A percentile compares a stretch with the other conserved stretches of the same genome.
These are phyloP conservation scores for Penicillium riverlandense DNA, from an alignment of 495 filamentous ascomycete species.

Conservation along the genomic window DNA sequence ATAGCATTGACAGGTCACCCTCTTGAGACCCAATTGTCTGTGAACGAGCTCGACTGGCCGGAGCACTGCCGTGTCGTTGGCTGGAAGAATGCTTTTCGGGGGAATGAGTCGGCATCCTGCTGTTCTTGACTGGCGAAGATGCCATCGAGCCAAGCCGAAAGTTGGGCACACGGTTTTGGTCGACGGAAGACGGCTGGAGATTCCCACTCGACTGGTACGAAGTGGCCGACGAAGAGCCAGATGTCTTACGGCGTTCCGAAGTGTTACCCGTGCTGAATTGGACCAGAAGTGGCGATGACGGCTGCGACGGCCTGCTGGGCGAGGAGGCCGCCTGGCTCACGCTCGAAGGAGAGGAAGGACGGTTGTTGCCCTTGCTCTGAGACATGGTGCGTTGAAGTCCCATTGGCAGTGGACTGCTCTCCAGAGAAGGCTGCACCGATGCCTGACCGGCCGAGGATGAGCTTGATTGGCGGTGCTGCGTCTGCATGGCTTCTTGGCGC, in stretches of 20 bases:
- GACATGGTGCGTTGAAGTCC: slow-evolving; percentile 81
- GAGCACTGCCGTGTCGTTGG: slow-evolving; percentile 37
- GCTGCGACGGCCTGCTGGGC: slow-evolving; percentile 80
- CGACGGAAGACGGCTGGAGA: slow-evolving; percentile 68
- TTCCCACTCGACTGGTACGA: slow-evolving; percentile 71
- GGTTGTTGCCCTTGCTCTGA: slow-evolving; percentile 62
- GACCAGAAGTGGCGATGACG: slow-evolving; percentile 87
- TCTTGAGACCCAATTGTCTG: slow-evolving; percentile 94
- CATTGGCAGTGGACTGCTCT: slow-evolving; percentile 78
- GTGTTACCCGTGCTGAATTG: slow-evolving; percentile 80
- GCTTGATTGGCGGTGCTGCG: slow-evolving; percentile 40
- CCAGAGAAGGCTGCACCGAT: slow-evolving; percentile 55
- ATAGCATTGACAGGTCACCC: slow-evolving; percentile 49
- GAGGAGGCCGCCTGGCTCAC: slow-evolving; percentile 75
- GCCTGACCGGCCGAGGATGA: slow-evolving; percentile 24
- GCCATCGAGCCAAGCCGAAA: slow-evolving; percentile 58
- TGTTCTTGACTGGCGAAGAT: slow-evolving; percentile 71
- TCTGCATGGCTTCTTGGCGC: slow-evolving; percentile 75
- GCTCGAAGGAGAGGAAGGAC: slow-evolving; percentile 79
- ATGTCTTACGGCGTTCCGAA: slow-evolving; percentile 68
- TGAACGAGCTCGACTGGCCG: slow-evolving; percentile 66
- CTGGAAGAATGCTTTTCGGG: slow-evolving; percentile 41
- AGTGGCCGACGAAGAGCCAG: slow-evolving; percentile 76
- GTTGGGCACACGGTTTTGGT: slow-evolving; percentile 33
- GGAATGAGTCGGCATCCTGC: slow-evolving; percentile 48